Evolutionary conservation across 2,329 filamentous ascomycete genomes (phyloP), one percentile per base, ranked within the genome.

Genomic region (Verticillium nubilum): DNA sequence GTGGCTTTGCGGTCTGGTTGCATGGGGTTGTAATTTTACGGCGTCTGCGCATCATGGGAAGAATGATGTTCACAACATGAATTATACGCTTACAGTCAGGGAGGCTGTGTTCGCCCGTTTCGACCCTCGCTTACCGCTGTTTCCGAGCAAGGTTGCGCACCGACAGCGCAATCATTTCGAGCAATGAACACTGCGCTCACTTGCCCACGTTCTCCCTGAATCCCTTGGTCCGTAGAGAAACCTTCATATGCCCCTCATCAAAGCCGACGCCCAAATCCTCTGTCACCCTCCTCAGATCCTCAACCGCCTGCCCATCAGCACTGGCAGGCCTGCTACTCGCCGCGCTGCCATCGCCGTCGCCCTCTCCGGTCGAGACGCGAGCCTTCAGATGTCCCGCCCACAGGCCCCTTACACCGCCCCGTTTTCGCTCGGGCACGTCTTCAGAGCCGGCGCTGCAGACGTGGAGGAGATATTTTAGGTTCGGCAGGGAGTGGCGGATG

Each of bases 401-500:
- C 2, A 88, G 69, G 0, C 85, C 86, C 28, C 84, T 74, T 0
- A 88, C 80, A 10, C 85, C 86, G 13, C 86, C 86, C 47, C 78
- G 78, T 63, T 86, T 88, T 42, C 86, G 76, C 67, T 83, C 82
- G 0, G 86, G 86, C 2, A 88, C 72, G 59, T 88, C 82, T 28
- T 84, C 82, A 1, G 72, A 88, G 0, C 92, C 92, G 0, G 92
- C 91, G 31, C 91, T 95, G 65, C 92, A 89, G 2, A 98, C 88
- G 67, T 96, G 97, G 2, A 98, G 78, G 17, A 98, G 78, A 67
- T 97, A 97, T 72, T 97, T 96, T 10, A 99, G 78, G 69, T 99
- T 99, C 1, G 94, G 92, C 6, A 98, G 77, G 0, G 94, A 96
- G 66, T 98, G 92, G 4, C 95, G 85, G 19, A 97, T 92, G 68